Evolutionary conservation across 176 grass and related monocot species (phyloP), one percentile per base, ranked within the genome.

Genomic region (Guadua angustifolia): DNA sequence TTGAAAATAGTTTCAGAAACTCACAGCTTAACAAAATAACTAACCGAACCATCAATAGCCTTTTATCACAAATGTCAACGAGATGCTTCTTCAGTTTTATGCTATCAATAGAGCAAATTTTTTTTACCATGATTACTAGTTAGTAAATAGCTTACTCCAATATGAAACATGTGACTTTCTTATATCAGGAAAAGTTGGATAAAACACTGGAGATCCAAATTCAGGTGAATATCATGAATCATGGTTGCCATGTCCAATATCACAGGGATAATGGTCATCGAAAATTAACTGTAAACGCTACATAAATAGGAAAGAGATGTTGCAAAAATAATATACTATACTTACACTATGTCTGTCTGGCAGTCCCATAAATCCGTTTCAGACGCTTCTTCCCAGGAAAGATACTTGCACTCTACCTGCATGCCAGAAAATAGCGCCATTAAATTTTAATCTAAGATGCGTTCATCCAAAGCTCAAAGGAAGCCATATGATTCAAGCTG

Each of bases 391-490:
- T 98, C 96, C 96, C 96, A 98, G 39, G 87, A 82, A 82, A 98
- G 86, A 87, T 95, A 88, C 82, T 85, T 99, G 71, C 93, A 99
- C 80, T 90, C 88, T 44, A 95, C 89, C 93, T 99, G 83, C 63
- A 50, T 40, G 44, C 46, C 68, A 71, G 22, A 81, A 66, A 32
- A 76, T 45, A 49, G 22, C 29, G n/a, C 32, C 46, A 65, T 65
- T 17, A 56, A 7, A 71, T 58, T 78, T 44, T 40, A 25, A 71
- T 43, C 15, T 36, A 64, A 53, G 17, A 13, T 29, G 62, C 13
- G 71, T 69, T 85, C 43, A 70, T 26, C 29, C 44, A 65, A 82
- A 77, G 64, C 56, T 47, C 39, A 79, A 18, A 2, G 6, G 45
- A 10, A 61, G 15, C 55, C 29, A 81, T 68, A 26, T 82, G 8